These are phyloP conservation scores for Beta corolliflora DNA, from an alignment of 179 eudicot genomes.

Conservation along the genomic window DNA sequence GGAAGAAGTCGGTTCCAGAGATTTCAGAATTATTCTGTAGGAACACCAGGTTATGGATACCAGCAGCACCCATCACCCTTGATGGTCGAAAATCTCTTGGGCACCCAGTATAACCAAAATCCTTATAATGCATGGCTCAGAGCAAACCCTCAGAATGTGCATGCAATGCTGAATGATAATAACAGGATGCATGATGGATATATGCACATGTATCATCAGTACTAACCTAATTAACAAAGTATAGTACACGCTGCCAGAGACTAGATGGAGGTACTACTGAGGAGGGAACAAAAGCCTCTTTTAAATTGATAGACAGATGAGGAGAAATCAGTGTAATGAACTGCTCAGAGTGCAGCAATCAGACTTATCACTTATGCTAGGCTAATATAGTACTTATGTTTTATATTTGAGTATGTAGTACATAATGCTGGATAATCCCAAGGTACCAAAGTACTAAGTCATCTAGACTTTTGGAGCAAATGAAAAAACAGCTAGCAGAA, in stretches of 20 bases:
- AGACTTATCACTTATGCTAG: neutral
- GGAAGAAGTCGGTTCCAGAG: conserved; percentile 18
- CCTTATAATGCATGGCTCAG: conserved; percentile 30
- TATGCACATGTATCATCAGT: conserved; percentile 25
- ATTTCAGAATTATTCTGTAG: conserved; percentile 25
- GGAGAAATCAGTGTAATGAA: neutral
- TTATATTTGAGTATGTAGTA: neutral
- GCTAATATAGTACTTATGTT: conserved; percentile 7
- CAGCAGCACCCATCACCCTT: conserved; percentile 28
- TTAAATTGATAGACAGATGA: neutral
- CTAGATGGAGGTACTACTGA: conserved; percentile 2
- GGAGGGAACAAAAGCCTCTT: neutral
- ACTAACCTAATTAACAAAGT: conserved; percentile 16
- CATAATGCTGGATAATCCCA: neutral
- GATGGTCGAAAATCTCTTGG: conserved; percentile 36
- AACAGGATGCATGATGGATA: conserved; percentile 29
- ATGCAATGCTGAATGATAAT: conserved; percentile 17
- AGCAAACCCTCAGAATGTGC: conserved; percentile 28
- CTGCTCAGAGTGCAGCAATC: neutral
- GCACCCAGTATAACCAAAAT: conserved; percentile 28
- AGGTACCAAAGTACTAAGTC: neutral
- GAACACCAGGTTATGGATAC: conserved; percentile 32
- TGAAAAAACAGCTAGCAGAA: neutral
- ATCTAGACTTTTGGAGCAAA: neutral
- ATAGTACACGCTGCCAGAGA: conserved; percentile 4